A percentile compares a stretch with the other conserved stretches of the same genome.
phyloP scores from a whole-genome alignment of 352 stramenopile species.

The Pythium insidiosum region DNA sequence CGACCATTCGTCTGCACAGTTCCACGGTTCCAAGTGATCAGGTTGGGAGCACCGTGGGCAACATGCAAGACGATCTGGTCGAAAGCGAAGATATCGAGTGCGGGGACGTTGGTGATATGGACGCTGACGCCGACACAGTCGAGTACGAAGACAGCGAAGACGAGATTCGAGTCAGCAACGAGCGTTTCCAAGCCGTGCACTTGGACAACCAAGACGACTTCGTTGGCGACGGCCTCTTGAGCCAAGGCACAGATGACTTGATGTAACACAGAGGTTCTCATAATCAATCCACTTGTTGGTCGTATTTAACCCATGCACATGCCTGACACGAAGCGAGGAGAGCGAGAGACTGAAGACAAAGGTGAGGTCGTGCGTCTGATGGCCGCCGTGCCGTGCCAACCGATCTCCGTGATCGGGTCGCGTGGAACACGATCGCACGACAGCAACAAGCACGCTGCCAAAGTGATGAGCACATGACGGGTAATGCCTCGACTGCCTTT shows the following conservation, averaged over 20 bases:
- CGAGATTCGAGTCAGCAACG: conserved; percentile 86
- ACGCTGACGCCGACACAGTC: conserved; percentile 77
- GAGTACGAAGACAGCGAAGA: conserved; percentile 88
- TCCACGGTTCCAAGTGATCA: no score
- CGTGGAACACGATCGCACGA: no score
- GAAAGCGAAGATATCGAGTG: conserved; percentile 20
- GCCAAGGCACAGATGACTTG: conserved; percentile 65
- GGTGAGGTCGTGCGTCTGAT: no score
- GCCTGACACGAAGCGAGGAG: no score
- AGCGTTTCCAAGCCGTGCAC: conserved; percentile 84
- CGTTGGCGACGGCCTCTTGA: conserved; percentile 20
- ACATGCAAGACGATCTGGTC: conserved; percentile 7
- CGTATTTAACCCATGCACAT: conserved; percentile 5
- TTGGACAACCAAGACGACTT: conserved; percentile 82
- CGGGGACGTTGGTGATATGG: conserved; percentile 19
- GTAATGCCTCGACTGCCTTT: no score
- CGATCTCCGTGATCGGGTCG: no score
- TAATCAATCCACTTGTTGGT: no score
- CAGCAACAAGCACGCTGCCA: no score
- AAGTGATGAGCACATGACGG: no score
- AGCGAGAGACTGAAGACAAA: neutral
- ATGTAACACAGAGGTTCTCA: no score
- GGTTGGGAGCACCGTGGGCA: conserved; percentile 1
- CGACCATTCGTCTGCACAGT: conserved; percentile 58
- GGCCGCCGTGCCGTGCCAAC: no score